These are phyloP conservation scores for Fusarium sp. DNA, from an alignment of 2,329 filamentous ascomycete genomes.

Conservation along the genomic window DNA sequence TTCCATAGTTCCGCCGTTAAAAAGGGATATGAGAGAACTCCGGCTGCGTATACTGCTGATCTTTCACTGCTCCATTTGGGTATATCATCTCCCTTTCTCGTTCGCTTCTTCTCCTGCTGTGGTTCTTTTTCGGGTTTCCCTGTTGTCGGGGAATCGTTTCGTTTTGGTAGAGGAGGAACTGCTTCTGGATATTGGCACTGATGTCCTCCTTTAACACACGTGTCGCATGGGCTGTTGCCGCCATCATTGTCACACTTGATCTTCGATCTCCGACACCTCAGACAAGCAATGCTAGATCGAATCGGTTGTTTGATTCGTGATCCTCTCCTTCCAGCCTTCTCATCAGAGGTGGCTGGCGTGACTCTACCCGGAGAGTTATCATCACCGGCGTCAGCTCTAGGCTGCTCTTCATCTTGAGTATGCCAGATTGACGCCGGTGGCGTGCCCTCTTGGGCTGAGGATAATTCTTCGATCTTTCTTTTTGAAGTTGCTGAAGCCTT, in stretches of 20 bases:
- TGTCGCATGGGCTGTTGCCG: slow-evolving; percentile 76
- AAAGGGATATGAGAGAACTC: slow-evolving; percentile 69
- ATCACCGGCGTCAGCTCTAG: neutral
- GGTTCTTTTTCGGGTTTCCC: neutral
- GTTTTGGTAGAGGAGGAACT: slow-evolving; percentile 52
- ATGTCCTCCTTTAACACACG: slow-evolving; percentile 76
- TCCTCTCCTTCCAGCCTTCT: slow-evolving; percentile 26
- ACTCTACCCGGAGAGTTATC: neutral
- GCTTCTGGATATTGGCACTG: slow-evolving; percentile 76
- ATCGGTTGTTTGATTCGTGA: slow-evolving; percentile 59
- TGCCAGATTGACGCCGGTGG: neutral
- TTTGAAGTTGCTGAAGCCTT: neutral
- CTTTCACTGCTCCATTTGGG: neutral
- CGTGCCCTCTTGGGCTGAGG: neutral
- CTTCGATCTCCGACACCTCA: slow-evolving; percentile 80
- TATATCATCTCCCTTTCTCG: neutral
- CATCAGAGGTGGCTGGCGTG: slow-evolving; percentile 8
- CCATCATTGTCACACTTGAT: slow-evolving; percentile 88
- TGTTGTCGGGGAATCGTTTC: slow-evolving; percentile 47
- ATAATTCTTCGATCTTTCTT: slow-evolving; percentile 7
- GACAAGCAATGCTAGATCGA: slow-evolving; percentile 83
- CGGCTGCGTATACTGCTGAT: slow-evolving; percentile 56
- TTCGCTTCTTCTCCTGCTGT: slow-evolving; percentile 7
- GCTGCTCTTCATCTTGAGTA: neutral
- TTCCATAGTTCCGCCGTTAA: slow-evolving; percentile 74